phyloP scores from a whole-genome alignment of 2,329 filamentous ascomycete genomes.

The Pestalotiopsis sp. region DNA sequence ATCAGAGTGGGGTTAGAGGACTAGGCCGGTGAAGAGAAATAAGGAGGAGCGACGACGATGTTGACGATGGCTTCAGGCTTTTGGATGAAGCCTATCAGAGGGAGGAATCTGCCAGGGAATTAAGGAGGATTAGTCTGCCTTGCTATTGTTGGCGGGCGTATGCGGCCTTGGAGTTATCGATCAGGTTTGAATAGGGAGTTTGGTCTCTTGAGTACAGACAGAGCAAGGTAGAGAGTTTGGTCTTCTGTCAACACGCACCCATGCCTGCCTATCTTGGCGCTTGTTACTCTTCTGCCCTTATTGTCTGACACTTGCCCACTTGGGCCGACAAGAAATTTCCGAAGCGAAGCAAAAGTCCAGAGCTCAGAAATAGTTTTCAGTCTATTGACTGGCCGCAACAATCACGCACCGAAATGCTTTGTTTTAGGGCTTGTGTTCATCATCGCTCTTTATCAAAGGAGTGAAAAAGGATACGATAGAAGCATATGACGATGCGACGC shows the following conservation, averaged over 20 bases:
- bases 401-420: slow-evolving; percentile 5
- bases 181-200: not conserved
- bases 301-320: not conserved
- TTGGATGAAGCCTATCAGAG: not conserved
- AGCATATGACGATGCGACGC: slow-evolving; percentile 6
- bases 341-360: slow-evolving; percentile 2
- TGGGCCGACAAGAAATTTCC: slow-evolving; percentile 5
- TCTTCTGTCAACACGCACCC: not conserved
- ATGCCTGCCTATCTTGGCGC: not conserved
- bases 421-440: slow-evolving; percentile 4
- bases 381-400: slow-evolving; percentile 6
- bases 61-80: not conserved
- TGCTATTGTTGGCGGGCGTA: not conserved
- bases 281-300: not conserved
- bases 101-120: not conserved
- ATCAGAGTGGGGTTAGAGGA: not conserved
- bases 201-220: not conserved
- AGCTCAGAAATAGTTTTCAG: slow-evolving; percentile 6
- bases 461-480: not conserved
- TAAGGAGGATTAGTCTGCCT: not conserved
- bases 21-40: not conserved
- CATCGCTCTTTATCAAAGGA: slow-evolving; percentile 5
- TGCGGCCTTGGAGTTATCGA: not conserved
- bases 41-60: not conserved
- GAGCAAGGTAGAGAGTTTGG: not conserved